Evolutionary conservation across 179 eudicot species (phyloP).

Genomic region (Beta lomatogona): DNA sequence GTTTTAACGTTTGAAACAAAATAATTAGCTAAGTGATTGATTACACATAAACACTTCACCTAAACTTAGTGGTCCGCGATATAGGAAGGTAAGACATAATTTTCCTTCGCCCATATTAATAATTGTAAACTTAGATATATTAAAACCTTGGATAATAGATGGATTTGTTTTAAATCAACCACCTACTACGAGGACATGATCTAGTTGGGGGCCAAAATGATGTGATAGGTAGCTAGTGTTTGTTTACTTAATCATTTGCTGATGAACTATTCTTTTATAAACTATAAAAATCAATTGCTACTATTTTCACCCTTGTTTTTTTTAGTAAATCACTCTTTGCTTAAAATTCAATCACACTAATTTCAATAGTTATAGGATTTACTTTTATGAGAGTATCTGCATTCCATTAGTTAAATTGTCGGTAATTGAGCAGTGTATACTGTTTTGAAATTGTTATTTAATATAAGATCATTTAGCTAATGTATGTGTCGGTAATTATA

Average conservation of each 20-base stretch:
- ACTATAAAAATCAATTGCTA: not conserved
- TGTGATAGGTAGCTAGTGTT: not conserved
- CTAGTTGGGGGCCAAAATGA: constrained; percentile 3
- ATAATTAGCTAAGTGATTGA: constrained; percentile 21
- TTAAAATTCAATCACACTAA: too few relatives aligned
- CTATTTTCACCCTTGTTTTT: not conserved
- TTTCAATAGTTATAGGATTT: too few relatives aligned
- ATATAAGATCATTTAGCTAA: too few relatives aligned
- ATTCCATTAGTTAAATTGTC: too few relatives aligned
- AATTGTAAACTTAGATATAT: not conserved
- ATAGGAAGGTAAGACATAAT: constrained; percentile 26
- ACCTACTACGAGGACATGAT: constrained; percentile 21
- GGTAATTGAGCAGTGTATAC: too few relatives aligned
- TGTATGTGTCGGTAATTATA: too few relatives aligned
- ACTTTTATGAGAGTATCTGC: too few relatives aligned
- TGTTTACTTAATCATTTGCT: not conserved
- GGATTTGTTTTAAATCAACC: constrained; percentile 20
- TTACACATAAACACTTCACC: constrained; percentile 17
- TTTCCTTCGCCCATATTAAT: constrained; percentile 11
- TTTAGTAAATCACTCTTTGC: not conserved
- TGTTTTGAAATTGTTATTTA: too few relatives aligned
- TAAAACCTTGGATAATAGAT: not conserved
- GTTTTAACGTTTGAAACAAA: not conserved
- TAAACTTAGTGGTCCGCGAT: constrained; percentile 18
- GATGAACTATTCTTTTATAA: too few relatives aligned